Percentiles rank a stretch among this genome's conserved stretches.
Conservation (phyloP, 2,329 filamentous ascomycete genomes). For the Chaetomium sp. region DNA sequence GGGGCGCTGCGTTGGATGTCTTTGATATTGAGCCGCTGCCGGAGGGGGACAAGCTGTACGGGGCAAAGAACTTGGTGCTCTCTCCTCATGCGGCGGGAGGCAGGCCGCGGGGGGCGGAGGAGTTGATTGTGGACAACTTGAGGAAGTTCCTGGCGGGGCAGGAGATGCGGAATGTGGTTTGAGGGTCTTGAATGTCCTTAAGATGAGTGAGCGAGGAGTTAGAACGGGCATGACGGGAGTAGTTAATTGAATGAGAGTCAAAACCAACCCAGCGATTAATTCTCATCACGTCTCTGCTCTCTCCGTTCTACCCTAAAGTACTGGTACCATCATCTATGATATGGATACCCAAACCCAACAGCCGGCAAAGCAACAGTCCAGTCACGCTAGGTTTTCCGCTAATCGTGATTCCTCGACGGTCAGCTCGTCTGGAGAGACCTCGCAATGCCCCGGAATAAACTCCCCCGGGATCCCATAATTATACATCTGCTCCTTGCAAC, state of each 20-base stretch:
- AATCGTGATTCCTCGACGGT: neutral
- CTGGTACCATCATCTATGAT: no score
- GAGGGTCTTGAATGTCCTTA: neutral
- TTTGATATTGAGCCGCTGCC: constrained; percentile 50
- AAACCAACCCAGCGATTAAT: no score
- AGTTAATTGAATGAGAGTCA: no score
- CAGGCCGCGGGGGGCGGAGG: constrained; percentile 61
- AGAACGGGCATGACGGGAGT: no score
- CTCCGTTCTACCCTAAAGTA: no score
- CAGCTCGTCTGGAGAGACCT: neutral
- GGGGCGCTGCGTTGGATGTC: constrained; percentile 44
- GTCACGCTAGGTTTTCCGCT: neutral
- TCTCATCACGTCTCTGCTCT: no score
- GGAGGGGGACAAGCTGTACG: constrained; percentile 49
- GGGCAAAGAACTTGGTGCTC: constrained; percentile 54
- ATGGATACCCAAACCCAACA: neutral
- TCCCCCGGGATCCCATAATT: neutral
- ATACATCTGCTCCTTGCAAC: neutral
- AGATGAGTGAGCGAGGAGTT: no score
- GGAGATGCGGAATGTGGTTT: constrained; percentile 55
- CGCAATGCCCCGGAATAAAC: constrained; percentile 1
- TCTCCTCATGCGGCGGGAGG: constrained; percentile 63
- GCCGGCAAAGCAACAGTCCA: no score
- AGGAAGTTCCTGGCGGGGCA: constrained; percentile 61
- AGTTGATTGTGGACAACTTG: constrained; percentile 62